A percentile compares a stretch with the other conserved stretches of the same genome.
Conservation (phyloP, 495 filamentous ascomycete genomes). For the Cladorrhinum samala region DNA sequence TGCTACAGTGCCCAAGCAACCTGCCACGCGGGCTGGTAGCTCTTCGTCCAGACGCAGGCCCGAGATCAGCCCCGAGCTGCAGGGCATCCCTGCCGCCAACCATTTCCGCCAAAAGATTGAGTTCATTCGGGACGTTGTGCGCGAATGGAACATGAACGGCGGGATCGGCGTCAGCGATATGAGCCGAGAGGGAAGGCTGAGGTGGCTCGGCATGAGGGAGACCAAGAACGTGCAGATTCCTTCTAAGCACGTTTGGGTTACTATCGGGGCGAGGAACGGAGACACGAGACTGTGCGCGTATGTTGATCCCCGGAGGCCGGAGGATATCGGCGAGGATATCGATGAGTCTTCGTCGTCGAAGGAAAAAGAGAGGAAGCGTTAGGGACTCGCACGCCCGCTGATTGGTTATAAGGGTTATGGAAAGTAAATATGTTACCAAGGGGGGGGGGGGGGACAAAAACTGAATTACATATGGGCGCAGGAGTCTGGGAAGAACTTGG, state of each 20-base stretch:
- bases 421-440: no score
- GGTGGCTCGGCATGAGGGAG: conserved; percentile 65
- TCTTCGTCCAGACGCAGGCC: conserved; percentile 37
- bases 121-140: conserved; percentile 64
- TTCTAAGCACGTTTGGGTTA: conserved; percentile 75
- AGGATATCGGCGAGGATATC: conserved; percentile 42
- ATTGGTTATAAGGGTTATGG: no score
- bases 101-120: conserved; percentile 71
- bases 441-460: no score
- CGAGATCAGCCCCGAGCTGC: conserved; percentile 53
- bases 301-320: conserved; percentile 46
- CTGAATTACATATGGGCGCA: no score
- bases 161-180: conserved; percentile 59
- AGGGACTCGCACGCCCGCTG: no score
- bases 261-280: conserved; percentile 68
- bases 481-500: no score
- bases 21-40: conserved; percentile 37
- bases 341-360: conserved; percentile 24
- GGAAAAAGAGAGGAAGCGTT: background rate
- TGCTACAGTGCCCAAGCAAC: conserved; percentile 30
- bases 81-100: conserved; percentile 65
- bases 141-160: conserved; percentile 65
- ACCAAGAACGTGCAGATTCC: conserved; percentile 50
- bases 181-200: conserved; percentile 45
- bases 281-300: conserved; percentile 52